phyloP scores from a whole-genome alignment of 805 yeast species.

The Nakazawaea laoshanensis region DNA sequence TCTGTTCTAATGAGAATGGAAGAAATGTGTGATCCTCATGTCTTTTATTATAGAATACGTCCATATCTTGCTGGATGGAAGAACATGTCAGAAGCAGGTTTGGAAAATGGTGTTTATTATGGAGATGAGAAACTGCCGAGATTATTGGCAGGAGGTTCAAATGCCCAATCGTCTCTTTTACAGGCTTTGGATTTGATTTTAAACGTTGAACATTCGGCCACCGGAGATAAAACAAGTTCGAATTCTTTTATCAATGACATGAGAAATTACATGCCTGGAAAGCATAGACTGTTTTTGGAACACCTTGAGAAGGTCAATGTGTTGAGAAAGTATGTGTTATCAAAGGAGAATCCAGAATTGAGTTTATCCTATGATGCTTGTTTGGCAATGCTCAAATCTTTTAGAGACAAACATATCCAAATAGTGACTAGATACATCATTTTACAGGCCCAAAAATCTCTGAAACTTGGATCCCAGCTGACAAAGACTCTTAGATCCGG shows the following conservation, averaged over 20 bases:
- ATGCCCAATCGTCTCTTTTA: conserved; percentile 86
- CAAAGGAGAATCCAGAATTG: conserved; percentile 36
- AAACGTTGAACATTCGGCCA: conserved; percentile 69
- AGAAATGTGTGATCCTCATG: conserved; percentile 92
- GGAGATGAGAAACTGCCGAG: conserved; percentile 54
- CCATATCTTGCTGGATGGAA: conserved; percentile 94
- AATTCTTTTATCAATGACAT: conserved; percentile 66
- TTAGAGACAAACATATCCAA: conserved; percentile 90
- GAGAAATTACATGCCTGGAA: conserved; percentile 86
- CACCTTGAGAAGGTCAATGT: conserved; percentile 50
- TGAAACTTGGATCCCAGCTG: conserved; percentile 37
- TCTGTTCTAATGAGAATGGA: conserved; percentile 73
- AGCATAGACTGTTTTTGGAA: conserved; percentile 67
- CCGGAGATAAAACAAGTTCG: conserved; percentile 39
- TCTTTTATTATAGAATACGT: conserved; percentile 76
- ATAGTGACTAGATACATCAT: conserved; percentile 83
- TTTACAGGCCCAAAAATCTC: conserved; percentile 59
- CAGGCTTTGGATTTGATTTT: conserved; percentile 78
- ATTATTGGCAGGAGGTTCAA: conserved; percentile 79
- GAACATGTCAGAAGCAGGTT: conserved; percentile 81
- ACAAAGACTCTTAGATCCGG: conserved; percentile 58
- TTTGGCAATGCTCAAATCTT: conserved; percentile 77
- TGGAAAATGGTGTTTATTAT: conserved; percentile 67
- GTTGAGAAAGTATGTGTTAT: conserved; percentile 55
- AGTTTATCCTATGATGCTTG: conserved; percentile 79